A percentile compares a stretch with the other conserved stretches of the same genome.
Evolutionary conservation across 345 rosid species (phyloP).

Genomic region (Atalantia buxifolia): DNA sequence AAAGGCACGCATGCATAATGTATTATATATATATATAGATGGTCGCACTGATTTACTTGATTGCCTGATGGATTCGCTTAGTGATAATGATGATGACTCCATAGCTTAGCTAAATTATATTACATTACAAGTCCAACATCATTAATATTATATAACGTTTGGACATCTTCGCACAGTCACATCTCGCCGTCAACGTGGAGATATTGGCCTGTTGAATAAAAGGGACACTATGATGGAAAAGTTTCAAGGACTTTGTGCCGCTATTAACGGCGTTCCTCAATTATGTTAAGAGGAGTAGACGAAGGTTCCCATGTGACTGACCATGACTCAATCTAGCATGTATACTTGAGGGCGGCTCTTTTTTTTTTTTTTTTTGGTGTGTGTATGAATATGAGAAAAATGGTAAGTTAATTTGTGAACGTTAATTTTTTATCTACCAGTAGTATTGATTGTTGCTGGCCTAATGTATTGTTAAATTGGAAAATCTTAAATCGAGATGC

Average conservation of each 20-base stretch:
- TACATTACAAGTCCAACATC: background rate
- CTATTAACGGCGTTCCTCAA: background rate
- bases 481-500: background rate
- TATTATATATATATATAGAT: background rate
- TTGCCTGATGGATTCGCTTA: background rate
- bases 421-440: background rate
- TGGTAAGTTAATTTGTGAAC: background rate
- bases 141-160: no score
- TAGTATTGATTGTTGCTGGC: background rate
- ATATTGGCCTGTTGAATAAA: background rate
- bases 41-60: background rate
- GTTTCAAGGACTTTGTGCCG: background rate
- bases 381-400: background rate
- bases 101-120: background rate
- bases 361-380: no score
- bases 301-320: slow-evolving; percentile 6
- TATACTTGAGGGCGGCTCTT: background rate
- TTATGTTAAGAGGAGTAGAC: background rate
- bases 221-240: background rate
- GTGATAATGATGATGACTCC: background rate
- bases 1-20: background rate
- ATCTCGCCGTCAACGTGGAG: background rate
- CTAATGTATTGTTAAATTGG: no score
- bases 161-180: background rate
- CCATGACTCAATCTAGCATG: background rate